These are phyloP conservation scores for Botrytis aclada DNA, from an alignment of 2,329 filamentous ascomycete species.

Conservation along the genomic window DNA sequence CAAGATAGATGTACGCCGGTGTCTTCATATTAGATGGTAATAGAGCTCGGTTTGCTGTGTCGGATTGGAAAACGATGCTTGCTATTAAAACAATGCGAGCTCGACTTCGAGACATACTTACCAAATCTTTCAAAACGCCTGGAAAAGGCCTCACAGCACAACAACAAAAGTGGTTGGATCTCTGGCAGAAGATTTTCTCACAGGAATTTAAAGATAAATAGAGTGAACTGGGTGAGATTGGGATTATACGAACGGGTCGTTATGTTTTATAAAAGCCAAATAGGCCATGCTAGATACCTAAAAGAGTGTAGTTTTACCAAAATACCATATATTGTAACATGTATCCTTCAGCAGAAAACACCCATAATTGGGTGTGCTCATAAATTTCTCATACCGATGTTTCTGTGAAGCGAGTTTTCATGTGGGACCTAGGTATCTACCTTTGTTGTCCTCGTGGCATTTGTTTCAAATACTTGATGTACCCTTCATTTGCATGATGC, in stretches of 20 bases:
- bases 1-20: constrained; percentile 73
- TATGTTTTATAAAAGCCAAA: neutral
- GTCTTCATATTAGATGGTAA: constrained; percentile 86
- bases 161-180: constrained; percentile 70
- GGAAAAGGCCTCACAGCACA: constrained; percentile 61
- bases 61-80: constrained; percentile 87
- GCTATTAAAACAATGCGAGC: constrained; percentile 79
- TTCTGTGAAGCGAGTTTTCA: neutral
- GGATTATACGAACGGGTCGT: neutral
- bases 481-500: neutral
- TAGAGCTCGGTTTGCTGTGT: constrained; percentile 74
- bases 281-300: constrained; percentile 1
- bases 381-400: neutral
- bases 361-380: neutral
- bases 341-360: neutral
- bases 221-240: neutral
- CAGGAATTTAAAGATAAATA: constrained; percentile 37
- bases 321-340: neutral
- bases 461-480: neutral
- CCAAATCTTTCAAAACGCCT: constrained; percentile 65
- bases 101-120: constrained; percentile 72
- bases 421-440: too few relatives aligned
- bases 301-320: neutral
- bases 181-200: constrained; percentile 69
- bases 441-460: neutral